Evolutionary conservation across 352 stramenopile species (phyloP).

Genomic region (Elongisporangium undulatum): DNA sequence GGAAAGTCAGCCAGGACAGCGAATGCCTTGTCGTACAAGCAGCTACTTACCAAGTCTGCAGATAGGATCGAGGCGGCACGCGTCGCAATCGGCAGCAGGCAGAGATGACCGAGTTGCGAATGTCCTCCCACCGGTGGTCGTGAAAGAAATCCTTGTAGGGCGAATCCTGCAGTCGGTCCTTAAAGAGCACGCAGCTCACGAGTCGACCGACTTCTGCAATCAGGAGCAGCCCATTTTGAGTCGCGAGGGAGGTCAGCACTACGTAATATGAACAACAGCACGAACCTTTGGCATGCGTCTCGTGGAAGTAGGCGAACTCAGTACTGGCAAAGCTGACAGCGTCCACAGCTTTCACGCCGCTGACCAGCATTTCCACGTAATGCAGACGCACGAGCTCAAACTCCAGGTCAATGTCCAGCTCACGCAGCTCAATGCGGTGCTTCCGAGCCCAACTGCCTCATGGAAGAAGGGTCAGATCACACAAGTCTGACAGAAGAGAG

Average conservation of each 20-base stretch:
- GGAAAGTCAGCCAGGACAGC: constrained; percentile 2
- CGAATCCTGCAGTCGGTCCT: constrained; percentile 60
- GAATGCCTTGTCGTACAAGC: too few relatives aligned
- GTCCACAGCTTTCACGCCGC: constrained; percentile 59
- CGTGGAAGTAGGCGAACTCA: constrained; percentile 55
- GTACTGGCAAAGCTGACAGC: constrained; percentile 64
- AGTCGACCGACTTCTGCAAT: constrained; percentile 59
- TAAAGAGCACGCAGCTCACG: constrained; percentile 82
- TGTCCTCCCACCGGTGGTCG: constrained; percentile 63
- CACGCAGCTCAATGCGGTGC: constrained; percentile 43
- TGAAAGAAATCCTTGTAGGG: constrained; percentile 80
- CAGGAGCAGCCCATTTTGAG: background rate
- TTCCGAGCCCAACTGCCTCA: constrained; percentile 49
- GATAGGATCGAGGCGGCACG: constrained; percentile 67
- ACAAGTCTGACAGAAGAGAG: constrained; percentile 1
- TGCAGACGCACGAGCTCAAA: constrained; percentile 82
- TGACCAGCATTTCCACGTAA: constrained; percentile 74
- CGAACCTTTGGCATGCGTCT: constrained; percentile 49
- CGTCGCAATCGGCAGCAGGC: constrained; percentile 70
- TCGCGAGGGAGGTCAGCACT: background rate
- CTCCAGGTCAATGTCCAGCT: constrained; percentile 65
- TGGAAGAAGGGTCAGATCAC: constrained; percentile 4
- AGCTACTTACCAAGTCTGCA: constrained; percentile 58
- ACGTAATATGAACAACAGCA: background rate
- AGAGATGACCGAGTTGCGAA: constrained; percentile 59